Percentiles rank a stretch among this genome's conserved stretches.
These are phyloP conservation scores for Pleurotus salmoneostramineus DNA, from an alignment of 768 basidiomycete genomes.

Conservation along the genomic window DNA sequence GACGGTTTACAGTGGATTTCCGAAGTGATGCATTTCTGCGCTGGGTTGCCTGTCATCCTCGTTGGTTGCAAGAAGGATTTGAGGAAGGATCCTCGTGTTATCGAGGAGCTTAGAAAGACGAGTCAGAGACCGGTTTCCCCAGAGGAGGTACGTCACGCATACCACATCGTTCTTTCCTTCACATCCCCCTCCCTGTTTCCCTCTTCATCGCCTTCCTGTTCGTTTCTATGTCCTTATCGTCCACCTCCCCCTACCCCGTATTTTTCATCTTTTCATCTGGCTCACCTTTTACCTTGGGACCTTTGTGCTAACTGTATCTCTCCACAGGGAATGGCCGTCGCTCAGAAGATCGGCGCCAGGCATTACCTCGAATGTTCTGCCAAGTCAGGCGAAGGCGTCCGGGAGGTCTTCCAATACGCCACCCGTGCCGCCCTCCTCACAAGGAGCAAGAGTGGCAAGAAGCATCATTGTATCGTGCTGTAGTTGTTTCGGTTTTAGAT, in stretches of 20 bases:
- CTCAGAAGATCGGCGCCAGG: slow-evolving; percentile 94
- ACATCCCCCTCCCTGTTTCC: too few species aligned
- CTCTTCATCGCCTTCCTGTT: too few species aligned
- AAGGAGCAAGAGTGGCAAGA: slow-evolving; percentile 45
- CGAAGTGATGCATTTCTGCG: slow-evolving; percentile 97
- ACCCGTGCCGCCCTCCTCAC: slow-evolving; percentile 86
- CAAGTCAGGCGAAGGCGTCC: slow-evolving; percentile 93
- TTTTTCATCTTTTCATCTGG: too few species aligned
- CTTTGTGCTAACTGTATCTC: too few species aligned
- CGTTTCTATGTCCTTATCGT: too few species aligned
- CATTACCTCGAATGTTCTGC: slow-evolving; percentile 98
- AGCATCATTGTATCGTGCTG: slow-evolving; percentile 26
- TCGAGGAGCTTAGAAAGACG: slow-evolving; percentile 92
- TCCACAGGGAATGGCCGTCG: slow-evolving; percentile 83
- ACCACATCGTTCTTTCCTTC: too few species aligned
- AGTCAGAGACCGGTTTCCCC: slow-evolving; percentile 92
- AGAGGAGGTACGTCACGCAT: slow-evolving; percentile 79
- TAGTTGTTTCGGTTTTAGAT: slow-evolving; percentile 10
- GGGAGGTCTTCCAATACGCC: slow-evolving; percentile 98
- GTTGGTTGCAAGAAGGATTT: slow-evolving; percentile 99
- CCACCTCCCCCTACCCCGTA: too few species aligned
- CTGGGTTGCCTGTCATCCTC: slow-evolving; percentile 91
- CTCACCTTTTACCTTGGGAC: too few species aligned
- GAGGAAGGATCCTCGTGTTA: slow-evolving; percentile 86
- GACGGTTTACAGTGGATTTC: slow-evolving; percentile 80